A percentile compares a stretch with the other conserved stretches of the same genome.
Conservation (phyloP, 345 rosid genomes). For the Citrus trifoliata region DNA sequence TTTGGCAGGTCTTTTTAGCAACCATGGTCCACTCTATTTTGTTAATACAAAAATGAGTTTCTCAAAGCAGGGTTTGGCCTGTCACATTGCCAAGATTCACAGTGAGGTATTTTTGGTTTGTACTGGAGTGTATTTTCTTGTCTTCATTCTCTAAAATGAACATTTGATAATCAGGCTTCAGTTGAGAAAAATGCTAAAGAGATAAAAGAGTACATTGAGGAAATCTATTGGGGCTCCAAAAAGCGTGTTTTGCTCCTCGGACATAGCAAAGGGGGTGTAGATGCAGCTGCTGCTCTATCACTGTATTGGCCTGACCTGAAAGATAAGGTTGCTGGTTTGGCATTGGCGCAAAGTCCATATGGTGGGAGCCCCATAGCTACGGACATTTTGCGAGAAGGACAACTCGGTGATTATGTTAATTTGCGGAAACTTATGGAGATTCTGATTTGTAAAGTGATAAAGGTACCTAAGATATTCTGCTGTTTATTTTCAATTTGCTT, state of each 20-base stretch:
- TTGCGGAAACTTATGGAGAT: conserved; percentile 84
- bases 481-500: neutral
- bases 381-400: conserved; percentile 91
- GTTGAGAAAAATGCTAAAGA: conserved; percentile 96
- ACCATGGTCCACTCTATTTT: conserved; percentile 96
- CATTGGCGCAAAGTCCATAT: conserved; percentile 87
- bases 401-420: conserved; percentile 90
- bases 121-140: neutral
- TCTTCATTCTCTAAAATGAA: conserved; percentile 21
- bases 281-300: conserved; percentile 93
- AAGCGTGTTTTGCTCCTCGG: conserved; percentile 92
- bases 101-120: conserved; percentile 61
- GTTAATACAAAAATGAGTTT: conserved; percentile 75
- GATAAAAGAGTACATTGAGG: conserved; percentile 92
- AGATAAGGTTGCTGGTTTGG: conserved; percentile 94
- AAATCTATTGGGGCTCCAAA: conserved; percentile 92
- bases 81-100: conserved; percentile 98
- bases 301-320: conserved; percentile 93
- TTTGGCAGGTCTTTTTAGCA: conserved; percentile 91
- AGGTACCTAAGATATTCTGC: conserved; percentile 39
- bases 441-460: conserved; percentile 83
- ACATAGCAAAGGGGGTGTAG: conserved; percentile 99
- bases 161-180: conserved; percentile 63
- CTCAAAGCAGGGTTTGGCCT: conserved; percentile 88
- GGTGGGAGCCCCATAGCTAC: conserved; percentile 96